Evolutionary conservation across 176 grass and related monocot species (phyloP).

Genomic region (Avena atlantica): DNA sequence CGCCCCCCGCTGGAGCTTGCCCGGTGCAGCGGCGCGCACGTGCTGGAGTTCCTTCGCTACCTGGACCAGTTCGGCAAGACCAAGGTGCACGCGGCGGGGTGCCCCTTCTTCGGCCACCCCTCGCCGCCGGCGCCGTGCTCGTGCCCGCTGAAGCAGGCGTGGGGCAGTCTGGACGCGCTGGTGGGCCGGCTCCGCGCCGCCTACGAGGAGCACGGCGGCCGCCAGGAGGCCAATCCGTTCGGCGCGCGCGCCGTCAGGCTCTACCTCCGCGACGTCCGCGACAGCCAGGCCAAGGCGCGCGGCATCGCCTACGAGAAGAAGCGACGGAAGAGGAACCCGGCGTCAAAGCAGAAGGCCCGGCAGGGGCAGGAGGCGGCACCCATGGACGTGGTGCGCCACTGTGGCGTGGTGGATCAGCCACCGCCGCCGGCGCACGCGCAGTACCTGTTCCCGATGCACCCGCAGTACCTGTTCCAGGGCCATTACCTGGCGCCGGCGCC

Average conservation of each 20-base stretch:
- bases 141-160: slow-evolving; percentile 73
- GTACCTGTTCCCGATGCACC: slow-evolving; percentile 50
- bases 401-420: not conserved
- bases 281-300: slow-evolving; percentile 57
- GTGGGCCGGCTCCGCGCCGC: slow-evolving; percentile 77
- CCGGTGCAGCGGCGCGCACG: slow-evolving; percentile 73
- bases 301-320: slow-evolving; percentile 71
- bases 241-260: slow-evolving; percentile 68
- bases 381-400: not conserved
- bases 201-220: slow-evolving; percentile 76
- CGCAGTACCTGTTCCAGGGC: slow-evolving; percentile 49
- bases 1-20: slow-evolving; percentile 63
- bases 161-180: slow-evolving; percentile 72
- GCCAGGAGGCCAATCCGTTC: slow-evolving; percentile 65
- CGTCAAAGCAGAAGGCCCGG: slow-evolving; percentile 3
- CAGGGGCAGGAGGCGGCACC: not conserved
- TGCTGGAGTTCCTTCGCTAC: slow-evolving; percentile 76
- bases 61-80: slow-evolving; percentile 90
- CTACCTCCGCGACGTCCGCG: slow-evolving; percentile 65
- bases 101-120: slow-evolving; percentile 75
- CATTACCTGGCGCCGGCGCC: slow-evolving; percentile 39
- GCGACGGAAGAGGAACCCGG: slow-evolving; percentile 37
- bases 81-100: slow-evolving; percentile 59
- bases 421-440: not conserved
- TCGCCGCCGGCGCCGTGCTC: slow-evolving; percentile 63